phyloP scores from a whole-genome alignment of 2,329 filamentous ascomycete species.

The Colletotrichum camelliae region DNA sequence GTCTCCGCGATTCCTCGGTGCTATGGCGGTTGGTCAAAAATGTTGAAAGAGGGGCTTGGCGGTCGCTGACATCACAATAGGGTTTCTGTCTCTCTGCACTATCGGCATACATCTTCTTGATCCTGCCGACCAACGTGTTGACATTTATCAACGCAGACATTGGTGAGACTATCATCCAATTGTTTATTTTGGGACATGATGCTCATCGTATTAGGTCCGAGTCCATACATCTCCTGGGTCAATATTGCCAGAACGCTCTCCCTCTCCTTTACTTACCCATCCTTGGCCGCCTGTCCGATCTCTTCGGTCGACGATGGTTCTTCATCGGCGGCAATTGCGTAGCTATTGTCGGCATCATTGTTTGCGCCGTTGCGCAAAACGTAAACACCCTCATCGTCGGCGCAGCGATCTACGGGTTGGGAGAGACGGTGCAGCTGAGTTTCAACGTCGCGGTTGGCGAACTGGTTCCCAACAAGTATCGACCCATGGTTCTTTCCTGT shows the following conservation, averaged over 20 bases:
- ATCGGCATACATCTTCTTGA: conserved; percentile 40
- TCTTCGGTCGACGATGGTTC: conserved; percentile 45
- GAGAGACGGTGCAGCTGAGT: conserved; percentile 40
- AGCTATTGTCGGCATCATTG: conserved; percentile 39
- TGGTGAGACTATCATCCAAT: conserved; percentile 1
- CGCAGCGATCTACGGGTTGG: conserved; percentile 38
- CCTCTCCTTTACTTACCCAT: conserved; percentile 30
- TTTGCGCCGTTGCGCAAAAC: conserved; percentile 38
- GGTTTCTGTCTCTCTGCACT: conserved; percentile 42
- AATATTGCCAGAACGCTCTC: conserved; percentile 40
- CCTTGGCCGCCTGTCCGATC: conserved; percentile 42
- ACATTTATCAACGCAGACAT: conserved; percentile 41
- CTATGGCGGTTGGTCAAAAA: conserved; percentile 30
- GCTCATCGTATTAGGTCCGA: conserved; percentile 1
- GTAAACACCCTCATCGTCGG: conserved; percentile 40
- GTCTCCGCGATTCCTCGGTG: conserved; percentile 37
- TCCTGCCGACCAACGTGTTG: conserved; percentile 38
- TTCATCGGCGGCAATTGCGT: conserved; percentile 42
- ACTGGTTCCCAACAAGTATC: conserved; percentile 48
- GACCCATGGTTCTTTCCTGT: conserved; percentile 35
- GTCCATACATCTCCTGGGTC: conserved; percentile 21
- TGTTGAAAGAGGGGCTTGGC: background rate
- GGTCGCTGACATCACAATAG: conserved; percentile 23
- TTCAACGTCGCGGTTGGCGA: conserved; percentile 44
- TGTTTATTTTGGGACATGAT: background rate